Evolutionary conservation across 345 rosid genomes (phyloP), one percentile per base, ranked within the genome.

Genomic region (Zanthoxylum bungeanum): DNA sequence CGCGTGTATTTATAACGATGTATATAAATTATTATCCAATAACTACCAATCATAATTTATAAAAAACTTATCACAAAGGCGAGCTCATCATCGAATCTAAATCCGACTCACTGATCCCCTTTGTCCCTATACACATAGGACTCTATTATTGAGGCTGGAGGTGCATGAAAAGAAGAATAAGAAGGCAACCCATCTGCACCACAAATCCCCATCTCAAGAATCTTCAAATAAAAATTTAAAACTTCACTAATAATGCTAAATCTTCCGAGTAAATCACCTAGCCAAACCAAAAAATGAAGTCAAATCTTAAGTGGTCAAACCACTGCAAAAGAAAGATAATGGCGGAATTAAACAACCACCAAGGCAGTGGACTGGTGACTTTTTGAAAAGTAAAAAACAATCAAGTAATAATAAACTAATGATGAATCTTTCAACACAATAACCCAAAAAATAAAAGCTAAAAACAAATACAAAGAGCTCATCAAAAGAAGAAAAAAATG

Each of bases 81-180:
- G n/a, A n/a, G n/a, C n/a, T n/a, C n/a, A n/a, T n/a, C n/a, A n/a
- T n/a, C n/a, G n/a, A n/a, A n/a, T n/a, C n/a, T n/a, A n/a, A n/a
- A n/a, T n/a, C n/a, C n/a, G n/a, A n/a, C 76, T 60, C 56, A 67
- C 33, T 74, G 79, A 60, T 68, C 65, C 71, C 51, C 21, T 64
- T 70, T 47, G 75, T 64, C 81, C 67, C 64, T 69, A 64, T n/a
- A n/a, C 49, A 4, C 39, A 73, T 79, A 73, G 63, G n/a, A n/a
- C 85, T 80, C 86, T 73, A 80, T 80, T 77, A 78, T 86, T 84
- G 78, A 77, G 78, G 57, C 66, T 66, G 79, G 71, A 63, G 70
- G 69, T 66, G 72, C 81, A 80, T 75, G 31, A 77, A 80, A 81
- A 80, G 81, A 76, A 75, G 84, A 61, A 67, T 37, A 21, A 63